Conservation (phyloP, 768 basidiomycete genomes). For the Tricholoma furcatifolium region DNA sequence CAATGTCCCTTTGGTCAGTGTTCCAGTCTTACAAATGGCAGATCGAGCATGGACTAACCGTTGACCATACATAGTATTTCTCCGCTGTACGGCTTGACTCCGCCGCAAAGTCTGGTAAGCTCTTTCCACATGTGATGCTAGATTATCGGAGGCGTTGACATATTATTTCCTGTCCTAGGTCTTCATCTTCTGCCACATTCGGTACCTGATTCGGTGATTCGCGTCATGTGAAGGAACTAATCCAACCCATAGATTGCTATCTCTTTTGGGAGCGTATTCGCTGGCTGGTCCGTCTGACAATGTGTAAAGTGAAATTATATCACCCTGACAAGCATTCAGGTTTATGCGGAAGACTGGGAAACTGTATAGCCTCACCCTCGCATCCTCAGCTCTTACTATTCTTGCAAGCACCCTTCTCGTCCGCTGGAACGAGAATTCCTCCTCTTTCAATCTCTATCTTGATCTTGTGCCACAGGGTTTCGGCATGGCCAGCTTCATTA, state of each 20-base stretch:
- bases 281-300: conserved; percentile 66
- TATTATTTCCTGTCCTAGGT: conserved; percentile 40
- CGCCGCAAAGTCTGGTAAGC: conserved; percentile 69
- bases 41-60: conserved; percentile 6
- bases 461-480: conserved; percentile 82
- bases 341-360: conserved; percentile 85
- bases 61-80: conserved; percentile 61
- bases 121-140: conserved; percentile 9
- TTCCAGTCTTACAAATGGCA: neutral
- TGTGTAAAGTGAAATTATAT: conserved; percentile 3
- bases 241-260: conserved; percentile 59
- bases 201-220: conserved; percentile 39
- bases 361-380: conserved; percentile 73
- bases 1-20: conserved; percentile 75
- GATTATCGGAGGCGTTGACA: conserved; percentile 12
- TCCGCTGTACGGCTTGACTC: conserved; percentile 72
- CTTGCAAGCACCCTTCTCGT: conserved; percentile 60
- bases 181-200: conserved; percentile 90
- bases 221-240: conserved; percentile 17
- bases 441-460: conserved; percentile 66
- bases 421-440: conserved; percentile 64
- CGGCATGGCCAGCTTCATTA: conserved; percentile 82
- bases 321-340: conserved; percentile 40
- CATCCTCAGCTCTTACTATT: conserved; percentile 59
- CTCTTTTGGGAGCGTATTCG: conserved; percentile 81